Conservation (phyloP, 2,329 filamentous ascomycete genomes). For the Davidsoniella virescens region DNA sequence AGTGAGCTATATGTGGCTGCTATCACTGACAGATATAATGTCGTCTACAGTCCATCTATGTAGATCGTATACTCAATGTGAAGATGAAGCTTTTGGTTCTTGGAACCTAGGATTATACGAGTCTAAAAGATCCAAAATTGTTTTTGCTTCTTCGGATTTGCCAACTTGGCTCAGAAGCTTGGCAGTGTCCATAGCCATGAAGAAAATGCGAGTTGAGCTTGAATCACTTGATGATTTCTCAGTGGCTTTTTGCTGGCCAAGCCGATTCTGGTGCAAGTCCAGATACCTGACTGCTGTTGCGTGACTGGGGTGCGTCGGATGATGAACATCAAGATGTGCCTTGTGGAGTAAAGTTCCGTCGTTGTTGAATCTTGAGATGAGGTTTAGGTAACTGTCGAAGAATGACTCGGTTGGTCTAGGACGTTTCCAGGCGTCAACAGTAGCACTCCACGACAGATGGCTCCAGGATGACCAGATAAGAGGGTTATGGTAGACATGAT, state of each 20-base stretch:
- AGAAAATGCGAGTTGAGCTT: slow-evolving; percentile 8
- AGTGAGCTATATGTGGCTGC: not conserved
- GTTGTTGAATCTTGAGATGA: slow-evolving; percentile 25
- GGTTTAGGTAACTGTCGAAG: slow-evolving; percentile 36
- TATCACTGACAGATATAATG: not conserved
- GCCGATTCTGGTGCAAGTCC: slow-evolving; percentile 12
- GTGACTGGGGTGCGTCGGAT: slow-evolving; percentile 34
- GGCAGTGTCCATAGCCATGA: slow-evolving; percentile 21
- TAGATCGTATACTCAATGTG: too few species aligned
- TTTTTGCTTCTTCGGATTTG: slow-evolving; percentile 19
- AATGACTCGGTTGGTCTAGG: slow-evolving; percentile 29
- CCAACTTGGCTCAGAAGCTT: slow-evolving; percentile 21
- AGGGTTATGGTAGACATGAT: slow-evolving; percentile 20
- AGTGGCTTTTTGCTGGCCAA: not conserved
- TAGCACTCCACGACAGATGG: slow-evolving; percentile 34
- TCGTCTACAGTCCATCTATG: too few species aligned
- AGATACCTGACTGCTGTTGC: slow-evolving; percentile 32
- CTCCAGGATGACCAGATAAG: slow-evolving; percentile 28
- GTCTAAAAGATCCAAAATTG: slow-evolving; percentile 17
- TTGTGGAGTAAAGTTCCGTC: slow-evolving; percentile 26
- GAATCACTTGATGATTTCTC: not conserved
- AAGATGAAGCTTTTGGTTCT: too few species aligned
- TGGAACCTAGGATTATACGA: too few species aligned
- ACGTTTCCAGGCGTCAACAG: slow-evolving; percentile 31
- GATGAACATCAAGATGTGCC: slow-evolving; percentile 38